Percentiles rank a stretch among this genome's conserved stretches.
phyloP scores from a whole-genome alignment of 257 asterid genomes.

The Solanum neorickii region DNA sequence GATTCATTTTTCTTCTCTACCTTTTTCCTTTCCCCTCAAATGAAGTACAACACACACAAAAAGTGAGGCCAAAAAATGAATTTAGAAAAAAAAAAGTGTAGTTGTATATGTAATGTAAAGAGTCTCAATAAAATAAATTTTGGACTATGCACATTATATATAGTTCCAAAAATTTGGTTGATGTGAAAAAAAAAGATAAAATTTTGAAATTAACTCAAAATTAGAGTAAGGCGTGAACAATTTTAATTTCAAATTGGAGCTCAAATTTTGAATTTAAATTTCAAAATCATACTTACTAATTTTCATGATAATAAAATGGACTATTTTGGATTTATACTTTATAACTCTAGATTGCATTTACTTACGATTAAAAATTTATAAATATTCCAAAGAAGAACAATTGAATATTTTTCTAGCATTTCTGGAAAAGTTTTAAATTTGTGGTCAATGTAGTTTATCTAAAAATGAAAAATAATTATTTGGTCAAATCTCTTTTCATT shows the following conservation, averaged over 20 bases:
- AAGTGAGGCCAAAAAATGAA: background rate
- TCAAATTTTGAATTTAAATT: too few species aligned
- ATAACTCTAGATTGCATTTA: background rate
- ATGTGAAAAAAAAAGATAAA: background rate
- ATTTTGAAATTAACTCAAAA: background rate
- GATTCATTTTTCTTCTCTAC: background rate
- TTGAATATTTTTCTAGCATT: background rate
- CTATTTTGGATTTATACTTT: background rate
- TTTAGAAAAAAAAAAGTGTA: too few species aligned
- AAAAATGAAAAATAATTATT: background rate
- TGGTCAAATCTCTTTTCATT: background rate
- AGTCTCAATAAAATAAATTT: background rate
- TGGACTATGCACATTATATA: background rate
- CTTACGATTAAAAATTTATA: background rate
- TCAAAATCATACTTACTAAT: background rate
- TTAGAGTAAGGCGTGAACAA: too few species aligned
- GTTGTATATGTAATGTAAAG: background rate
- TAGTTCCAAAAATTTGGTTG: background rate
- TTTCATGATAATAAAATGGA: too few species aligned
- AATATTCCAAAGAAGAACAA: background rate
- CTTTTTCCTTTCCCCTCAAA: background rate
- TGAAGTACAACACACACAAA: background rate
- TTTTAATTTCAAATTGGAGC: too few species aligned
- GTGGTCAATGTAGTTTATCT: background rate
- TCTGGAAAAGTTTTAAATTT: background rate